Evolutionary conservation across 257 asterid species (phyloP), one percentile per base, ranked within the genome.

Genomic region (Nyctanthes arbortristis): DNA sequence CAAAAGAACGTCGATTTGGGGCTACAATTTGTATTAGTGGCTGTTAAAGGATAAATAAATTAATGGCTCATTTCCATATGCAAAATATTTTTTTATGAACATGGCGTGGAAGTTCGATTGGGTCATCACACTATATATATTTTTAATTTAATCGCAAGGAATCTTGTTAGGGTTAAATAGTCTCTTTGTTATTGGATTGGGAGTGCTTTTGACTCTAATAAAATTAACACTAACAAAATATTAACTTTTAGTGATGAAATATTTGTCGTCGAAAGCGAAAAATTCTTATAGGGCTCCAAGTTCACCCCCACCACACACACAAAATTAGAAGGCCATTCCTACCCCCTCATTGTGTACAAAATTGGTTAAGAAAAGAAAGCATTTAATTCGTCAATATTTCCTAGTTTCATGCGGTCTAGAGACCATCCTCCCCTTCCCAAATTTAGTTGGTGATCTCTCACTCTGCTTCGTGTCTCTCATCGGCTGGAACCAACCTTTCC

Each of bases 341-440:
- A 33, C 49, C 25, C 52, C 62, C 37, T 28, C 16, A 34, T 28
- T 65, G 4, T 39, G 2, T 11, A 56, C 78, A 56, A 65, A 33
- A 28, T 34, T 20, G 62, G 54, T 55, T 52, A 69, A 65, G 24
- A 75, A 28, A 34, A 35, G 22, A 7, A 33, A 61, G 28, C 52
- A 32, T 5, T 34, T 30, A 31, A 31, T 66, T 73, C 69, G 71
- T 80, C 73, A 29, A 56, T 63, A 32, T 69, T 32, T 79, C 71
- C 82, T 65, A 55, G 4, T 67, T 72, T 40, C 67, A 61, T 69
- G 68, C 69, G 45, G 71, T 78, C 52, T 73, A 49, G 72, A 58
- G 69, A 64, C 73, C 36, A 54, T 58, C 65, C 68, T 60, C 66
- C 59, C 70, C 59, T 73, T 65, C 78, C 47, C 73, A n/a, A n/a